These are phyloP conservation scores for Verbascum thapsus DNA, from an alignment of 257 asterid genomes.

Conservation along the genomic window DNA sequence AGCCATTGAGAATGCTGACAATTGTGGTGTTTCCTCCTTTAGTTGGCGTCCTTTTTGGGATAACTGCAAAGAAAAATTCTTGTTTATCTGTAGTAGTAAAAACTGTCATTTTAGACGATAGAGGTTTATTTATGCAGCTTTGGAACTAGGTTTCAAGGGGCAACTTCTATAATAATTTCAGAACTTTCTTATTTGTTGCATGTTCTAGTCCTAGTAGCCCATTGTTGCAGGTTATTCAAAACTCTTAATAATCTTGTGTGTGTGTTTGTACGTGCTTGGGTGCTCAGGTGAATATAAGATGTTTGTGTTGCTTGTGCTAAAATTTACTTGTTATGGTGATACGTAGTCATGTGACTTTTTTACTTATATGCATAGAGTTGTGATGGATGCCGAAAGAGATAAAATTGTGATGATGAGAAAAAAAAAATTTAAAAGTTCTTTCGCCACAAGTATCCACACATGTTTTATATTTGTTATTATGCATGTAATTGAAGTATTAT, in stretches of 20 bases:
- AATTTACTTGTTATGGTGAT: no score
- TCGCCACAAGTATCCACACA: no score
- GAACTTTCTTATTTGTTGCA: background rate
- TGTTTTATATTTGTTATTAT: no score
- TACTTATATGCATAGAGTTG: no score
- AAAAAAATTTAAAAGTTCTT: no score
- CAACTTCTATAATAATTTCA: constrained; percentile 7
- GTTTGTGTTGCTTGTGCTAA: no score
- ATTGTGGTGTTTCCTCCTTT: background rate
- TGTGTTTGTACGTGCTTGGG: background rate
- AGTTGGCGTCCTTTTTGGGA: background rate
- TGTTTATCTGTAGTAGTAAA: background rate
- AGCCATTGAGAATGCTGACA: background rate
- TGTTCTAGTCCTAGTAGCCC: background rate
- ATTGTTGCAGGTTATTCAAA: background rate
- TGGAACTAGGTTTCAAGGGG: constrained; percentile 12
- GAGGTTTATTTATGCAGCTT: constrained; percentile 6
- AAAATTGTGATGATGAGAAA: no score
- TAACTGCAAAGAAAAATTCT: background rate
- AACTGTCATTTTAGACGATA: background rate
- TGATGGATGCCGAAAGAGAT: no score
- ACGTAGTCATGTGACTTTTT: no score
- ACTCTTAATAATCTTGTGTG: background rate
- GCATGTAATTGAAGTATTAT: no score
- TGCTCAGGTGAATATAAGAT: no score